Base-by-base conservation (phyloP, 306 rosid genomes). In the Leucaena leucocephala region DNA sequence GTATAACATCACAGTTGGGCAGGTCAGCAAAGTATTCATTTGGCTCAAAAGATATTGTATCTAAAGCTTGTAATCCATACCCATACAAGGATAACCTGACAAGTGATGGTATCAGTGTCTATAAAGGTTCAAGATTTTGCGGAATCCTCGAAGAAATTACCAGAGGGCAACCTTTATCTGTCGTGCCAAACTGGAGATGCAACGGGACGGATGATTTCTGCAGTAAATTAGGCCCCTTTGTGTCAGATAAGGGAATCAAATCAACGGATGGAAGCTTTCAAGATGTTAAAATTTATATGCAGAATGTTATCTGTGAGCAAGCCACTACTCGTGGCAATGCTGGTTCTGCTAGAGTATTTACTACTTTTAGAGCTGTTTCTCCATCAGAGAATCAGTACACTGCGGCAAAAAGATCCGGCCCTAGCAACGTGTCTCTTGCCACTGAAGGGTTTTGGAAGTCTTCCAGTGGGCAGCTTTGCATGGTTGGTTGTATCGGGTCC, bases 381-480 rank as follows among this genome's bases (percentile, higher is more conserved):
- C 93, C 97, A 16, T 84, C 77, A 4, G 98, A 90, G 84, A 86
- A 89, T 87, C 78, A 7, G 74, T 89, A 92, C 55, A 40, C 85
- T 46, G 90, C 97, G 38, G 76, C 80, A 17, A 87, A 44, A 84
- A 88, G 98, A 85, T 90, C 97, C 17, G 98, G 97, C 45, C 78
- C 88, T 4, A 84, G 86, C 82, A 92, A 90, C 83, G 82, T 88
- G 86, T 91, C 97, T 62, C 87, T 92, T 82, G 88, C 88, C 16
- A 86, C 91, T 3, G 98, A 95, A 83, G 98, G 98, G 69, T 73
- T 90, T n/a, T 95, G 98, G 98, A 95, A 90, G 68, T 80, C 97
- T 66, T 83, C 96, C 34, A 91, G 89, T n/a, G 93, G 98, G 50
- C 97, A 92, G 82, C 98, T 95, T 74, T 95, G 98, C 88, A 95